Evolutionary conservation across 129 eudicot genomes (phyloP), one percentile per base, ranked within the genome.

Genomic region (Flaveria linearis): DNA sequence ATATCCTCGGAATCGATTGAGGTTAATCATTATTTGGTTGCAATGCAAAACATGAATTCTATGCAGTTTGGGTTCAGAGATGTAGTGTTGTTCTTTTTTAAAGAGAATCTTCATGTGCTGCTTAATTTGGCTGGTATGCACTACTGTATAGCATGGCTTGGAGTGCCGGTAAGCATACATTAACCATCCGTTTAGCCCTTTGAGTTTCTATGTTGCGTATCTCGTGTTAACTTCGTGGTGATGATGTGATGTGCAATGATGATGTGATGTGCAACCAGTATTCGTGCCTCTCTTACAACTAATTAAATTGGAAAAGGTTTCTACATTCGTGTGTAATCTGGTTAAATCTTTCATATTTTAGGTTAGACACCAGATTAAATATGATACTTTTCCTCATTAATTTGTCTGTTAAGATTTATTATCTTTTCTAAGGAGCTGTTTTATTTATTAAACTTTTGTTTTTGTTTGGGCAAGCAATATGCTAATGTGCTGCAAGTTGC

Each of bases 111-210:
- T 47, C 86, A 81, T 69, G 93, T 91, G 73, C 75, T 94, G 53
- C 85, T 94, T 28, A 94, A 94, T 82, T 83, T 94, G 93, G 82
- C 86, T 60, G 98, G 93, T 78, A 80, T 94, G 89, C 97, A 94
- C 84, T 94, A 94, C 65, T 91, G 90, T 88, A 81, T 90, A 47
- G 70, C 82, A 5, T 86, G 91, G 90, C 98, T 94, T 79, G 83
- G 82, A 64, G 85, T 91, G 17, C 89, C 93, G 80, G 98, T 94
- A 91, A 87, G 70, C 58, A 26, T 30, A 63, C 67, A 26, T 49
- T 69, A 26, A 33, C 65, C 28, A 6, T 53, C 67, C 8, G 0
- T 55, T 60, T 28, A 18, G 28, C 41, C 42, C 1, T 68, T 57
- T 18, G 14, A 22, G 8, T 0, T 17, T 23, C 15, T 20, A 16